Evolutionary conservation across 2,329 filamentous ascomycete genomes (phyloP), one percentile per base, ranked within the genome.

Genomic region (Periconia macrospinosa): DNA sequence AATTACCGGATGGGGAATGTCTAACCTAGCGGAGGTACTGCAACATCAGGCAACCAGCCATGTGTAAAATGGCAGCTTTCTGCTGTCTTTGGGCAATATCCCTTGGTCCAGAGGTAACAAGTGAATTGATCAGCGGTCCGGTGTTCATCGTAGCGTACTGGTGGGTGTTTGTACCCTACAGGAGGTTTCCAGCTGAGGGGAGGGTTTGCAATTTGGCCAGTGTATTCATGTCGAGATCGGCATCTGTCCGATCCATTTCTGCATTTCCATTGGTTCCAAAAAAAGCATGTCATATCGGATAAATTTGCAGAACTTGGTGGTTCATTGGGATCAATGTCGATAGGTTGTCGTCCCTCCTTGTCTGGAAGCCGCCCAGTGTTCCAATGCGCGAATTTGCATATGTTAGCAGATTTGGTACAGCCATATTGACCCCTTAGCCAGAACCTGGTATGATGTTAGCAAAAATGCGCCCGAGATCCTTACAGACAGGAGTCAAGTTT

Each of bases 311-410:
- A 43, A 9, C 5, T 8, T 6, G 48, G 49, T 10, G 15, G 11
- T 30, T 50, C 49, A 11, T 46, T 44, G 2, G 18, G 23, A 48
- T 52, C 49, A n/a, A 56, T 51, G n/a, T n/a, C n/a, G n/a, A n/a
- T 20, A 14, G 1, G 8, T 11, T 18, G 18, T 15, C 20, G 11
- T 8, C 44, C 44, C 2, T 19, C 27, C 14, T 17, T 7, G n/a
- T 17, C 30, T 15, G 17, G 27, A 19, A 53, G 47, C 33, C 9
- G 52, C 15, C 47, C 58, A 35, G 60, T 62, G 47, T 62, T 56
- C 14, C 30, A 20, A 44, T 65, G 61, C 10, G 61, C 60, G 47
- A 48, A 65, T 6, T 44, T 11, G 47, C 61, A 65, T 7, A 58
- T 47, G 11, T 59, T 53, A 2, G 17, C 47, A 33, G 49, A 30